A percentile compares a stretch with the other conserved stretches of the same genome.
phyloP scores from a whole-genome alignment of 805 yeast genomes.

The Candida lessepsii region DNA sequence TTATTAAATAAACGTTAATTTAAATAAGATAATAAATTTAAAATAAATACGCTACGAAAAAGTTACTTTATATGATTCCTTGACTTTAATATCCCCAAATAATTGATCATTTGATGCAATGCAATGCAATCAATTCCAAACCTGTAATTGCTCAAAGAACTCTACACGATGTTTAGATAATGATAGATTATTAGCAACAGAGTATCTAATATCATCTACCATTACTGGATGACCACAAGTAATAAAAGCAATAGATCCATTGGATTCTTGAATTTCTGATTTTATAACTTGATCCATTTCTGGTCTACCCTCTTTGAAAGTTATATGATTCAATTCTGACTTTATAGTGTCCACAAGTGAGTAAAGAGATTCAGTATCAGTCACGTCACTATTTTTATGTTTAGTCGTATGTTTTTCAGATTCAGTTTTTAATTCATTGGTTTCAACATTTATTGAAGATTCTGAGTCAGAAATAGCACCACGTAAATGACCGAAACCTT shows the following conservation, averaged over 20 bases:
- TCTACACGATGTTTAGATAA: slow-evolving; percentile 52
- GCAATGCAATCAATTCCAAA: slow-evolving; percentile 47
- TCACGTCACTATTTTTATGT: slow-evolving; percentile 1
- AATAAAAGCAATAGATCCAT: slow-evolving; percentile 49
- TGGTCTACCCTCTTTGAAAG: slow-evolving; percentile 51
- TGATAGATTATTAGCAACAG: slow-evolving; percentile 42
- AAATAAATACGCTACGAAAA: too few relatives aligned
- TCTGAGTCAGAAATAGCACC: slow-evolving; percentile 15
- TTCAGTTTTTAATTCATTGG: slow-evolving; percentile 2
- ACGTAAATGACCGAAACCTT: slow-evolving; percentile 13
- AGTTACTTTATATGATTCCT: too few relatives aligned
- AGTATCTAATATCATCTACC: slow-evolving; percentile 55
- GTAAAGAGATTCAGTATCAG: slow-evolving; percentile 5
- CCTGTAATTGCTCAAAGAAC: slow-evolving; percentile 71
- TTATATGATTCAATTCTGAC: slow-evolving; percentile 29
- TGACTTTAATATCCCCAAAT: too few relatives aligned
- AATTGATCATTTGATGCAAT: too few relatives aligned
- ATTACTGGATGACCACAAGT: slow-evolving; percentile 64
- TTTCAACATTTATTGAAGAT: slow-evolving; percentile 7
- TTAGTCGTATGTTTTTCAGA: background rate
- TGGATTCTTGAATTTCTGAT: slow-evolving; percentile 32
- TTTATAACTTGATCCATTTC: slow-evolving; percentile 37
- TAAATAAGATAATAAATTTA: too few relatives aligned
- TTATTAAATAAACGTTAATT: too few relatives aligned
- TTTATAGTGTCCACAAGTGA: slow-evolving; percentile 16